Evolutionary conservation across 805 yeast species (phyloP), one percentile per base, ranked within the genome.

Genomic region (Nakazawaea populi): DNA sequence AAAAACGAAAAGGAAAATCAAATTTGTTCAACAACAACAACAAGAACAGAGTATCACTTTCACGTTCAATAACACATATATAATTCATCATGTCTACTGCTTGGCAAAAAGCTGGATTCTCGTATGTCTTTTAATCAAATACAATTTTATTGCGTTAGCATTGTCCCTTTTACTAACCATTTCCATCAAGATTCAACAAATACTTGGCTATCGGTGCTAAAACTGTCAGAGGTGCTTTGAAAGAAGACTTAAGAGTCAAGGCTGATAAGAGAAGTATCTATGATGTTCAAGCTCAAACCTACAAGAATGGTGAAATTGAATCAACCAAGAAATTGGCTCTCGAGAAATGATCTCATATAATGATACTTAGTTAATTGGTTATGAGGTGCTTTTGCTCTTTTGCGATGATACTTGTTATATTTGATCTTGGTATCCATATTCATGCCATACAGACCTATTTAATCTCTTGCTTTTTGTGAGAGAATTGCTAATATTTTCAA

Each of bases 191-290:
- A 58, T 82, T 86, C 76, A 89, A 88, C 86, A 87, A 85, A 70
- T 92, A 92, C 73, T 78, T 91, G 70, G 81, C 96, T 59, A 79
- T 92, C 66, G 88, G 97, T 65, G 96, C 97, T 65, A 83, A 83
- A 69, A 80, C 96, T 56, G 81, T 89, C 61, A 89, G 97, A 76
- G 76, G 78, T 62, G 85, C 97, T 48, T 81, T 92, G 68, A 92
- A 92, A 77, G 83, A 90, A 57, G 96, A 91, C 64, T 70, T 81
- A 66, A 87, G 86, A 69, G 86, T 80, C 56, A 79, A 75, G 55
- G 86, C 85, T 58, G 80, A 82, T 63, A 80, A 77, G 69, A 87
- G 95, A 77, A 84, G 84, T 60, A 58, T 70, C 63, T 71, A 87
- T 56, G 98, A 92, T 65, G 87, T 83, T 60, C 81, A 80, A 68